Evolutionary conservation across 2,329 filamentous ascomycete species (phyloP), one percentile per base, ranked within the genome.

Genomic region (Aspergillus sp.): DNA sequence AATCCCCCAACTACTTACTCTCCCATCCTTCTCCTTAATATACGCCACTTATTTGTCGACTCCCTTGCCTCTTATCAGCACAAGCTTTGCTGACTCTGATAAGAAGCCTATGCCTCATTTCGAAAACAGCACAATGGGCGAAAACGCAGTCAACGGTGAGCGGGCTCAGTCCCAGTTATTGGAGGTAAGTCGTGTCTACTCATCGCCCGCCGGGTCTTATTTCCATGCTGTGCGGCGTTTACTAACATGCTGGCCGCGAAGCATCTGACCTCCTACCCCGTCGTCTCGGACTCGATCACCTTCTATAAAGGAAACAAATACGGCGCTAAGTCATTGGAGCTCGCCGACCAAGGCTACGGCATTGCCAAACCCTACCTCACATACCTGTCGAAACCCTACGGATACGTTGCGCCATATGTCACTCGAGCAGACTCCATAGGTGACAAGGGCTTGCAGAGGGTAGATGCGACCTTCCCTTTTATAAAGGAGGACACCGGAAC

Each of bases 241-340:
- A 42, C 39, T 51, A 18, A 56, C 48, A 48, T 8, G 24, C 74
- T 74, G 59, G 22, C 36, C 39, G 47, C 30, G 41, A 66, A 96
- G 91, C 93, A 97, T 73, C 83, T 97, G 62, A 82, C 87, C 66
- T 88, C 88, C 64, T 96, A 96, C 77, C 93, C 93, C 41, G 77
- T 96, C 64, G 84, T 97, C 71, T 85, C 85, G 71, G 91, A 96
- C 75, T 80, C 87, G 69, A 85, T 96, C 76, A 80, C 85, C 60
- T 87, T 85, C 71, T 88, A 96, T 83, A 90, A 92, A 77, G 80
- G 84, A 71, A 91, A 93, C 78, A 88, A 90, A 50, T 88, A 90
- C 71, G 93, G 90, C 71, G 88, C 91, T 74, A 92, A 88, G 78
- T 93, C 91, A 43, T 80, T 97, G 71, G 82, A 89, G 67, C 77